Conservation (phyloP, 805 yeast species). For the Lachancea quebecensis region DNA sequence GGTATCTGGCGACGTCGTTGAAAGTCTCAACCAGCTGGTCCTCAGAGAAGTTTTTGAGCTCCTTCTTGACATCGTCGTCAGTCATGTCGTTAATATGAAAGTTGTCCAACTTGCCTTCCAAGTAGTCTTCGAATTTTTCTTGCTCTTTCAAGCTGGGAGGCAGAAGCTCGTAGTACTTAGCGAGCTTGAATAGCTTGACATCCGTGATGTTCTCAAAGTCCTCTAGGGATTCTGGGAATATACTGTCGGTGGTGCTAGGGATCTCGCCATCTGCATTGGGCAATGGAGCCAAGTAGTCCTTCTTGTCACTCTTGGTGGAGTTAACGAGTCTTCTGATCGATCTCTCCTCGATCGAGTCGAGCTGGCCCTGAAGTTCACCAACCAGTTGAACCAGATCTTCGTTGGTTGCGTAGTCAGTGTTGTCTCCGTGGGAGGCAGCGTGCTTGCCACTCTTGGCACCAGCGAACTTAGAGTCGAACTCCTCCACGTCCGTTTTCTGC, state of each 20-base stretch:
- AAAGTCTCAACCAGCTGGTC: slow-evolving; percentile 48
- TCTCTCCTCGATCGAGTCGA: slow-evolving; percentile 72
- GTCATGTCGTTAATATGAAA: slow-evolving; percentile 33
- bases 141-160: slow-evolving; percentile 56
- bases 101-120: slow-evolving; percentile 43
- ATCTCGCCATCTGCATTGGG: slow-evolving; percentile 74
- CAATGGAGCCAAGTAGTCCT: slow-evolving; percentile 54
- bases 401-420: slow-evolving; percentile 61
- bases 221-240: slow-evolving; percentile 52
- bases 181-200: slow-evolving; percentile 43
- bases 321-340: slow-evolving; percentile 66
- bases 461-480: slow-evolving; percentile 17
- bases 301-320: slow-evolving; percentile 38
- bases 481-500: slow-evolving; percentile 38
- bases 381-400: slow-evolving; percentile 84
- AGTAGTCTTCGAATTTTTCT: slow-evolving; percentile 42
- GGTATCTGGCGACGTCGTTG: slow-evolving; percentile 59
- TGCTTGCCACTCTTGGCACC: slow-evolving; percentile 2
- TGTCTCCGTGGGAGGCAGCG: slow-evolving; percentile 29
- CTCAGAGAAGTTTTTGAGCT: slow-evolving; percentile 31
- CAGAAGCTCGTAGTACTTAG: slow-evolving; percentile 69
- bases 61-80: slow-evolving; percentile 26
- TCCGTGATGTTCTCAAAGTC: slow-evolving; percentile 45
- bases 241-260: slow-evolving; percentile 36
- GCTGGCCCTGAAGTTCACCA: slow-evolving; percentile 83